Evolutionary conservation across 2,329 filamentous ascomycete genomes (phyloP).

Genomic region (Colletotrichum theobromicola): DNA sequence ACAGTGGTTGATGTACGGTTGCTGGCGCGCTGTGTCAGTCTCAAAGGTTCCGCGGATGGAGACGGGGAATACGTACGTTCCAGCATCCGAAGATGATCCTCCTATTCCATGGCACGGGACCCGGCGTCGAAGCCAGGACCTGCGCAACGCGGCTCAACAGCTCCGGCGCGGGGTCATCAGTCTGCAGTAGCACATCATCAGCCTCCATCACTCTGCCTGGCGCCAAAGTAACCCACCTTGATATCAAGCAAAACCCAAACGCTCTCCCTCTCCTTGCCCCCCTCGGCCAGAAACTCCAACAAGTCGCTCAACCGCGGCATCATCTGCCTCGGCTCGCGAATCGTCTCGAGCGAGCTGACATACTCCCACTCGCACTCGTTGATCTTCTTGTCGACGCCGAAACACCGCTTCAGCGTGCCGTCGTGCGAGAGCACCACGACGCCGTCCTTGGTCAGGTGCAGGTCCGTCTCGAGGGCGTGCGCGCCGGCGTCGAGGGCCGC

Average conservation of each 20-base stretch:
- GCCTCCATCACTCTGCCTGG: not conserved
- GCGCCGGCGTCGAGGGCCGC: slow-evolving; percentile 76
- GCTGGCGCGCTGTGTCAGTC: not conserved
- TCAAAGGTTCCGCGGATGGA: not conserved
- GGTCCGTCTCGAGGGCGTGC: slow-evolving; percentile 86
- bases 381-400: slow-evolving; percentile 74
- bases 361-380: slow-evolving; percentile 79
- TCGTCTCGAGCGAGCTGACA: slow-evolving; percentile 70
- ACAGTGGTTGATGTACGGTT: slow-evolving; percentile 69
- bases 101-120: slow-evolving; percentile 67
- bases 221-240: slow-evolving; percentile 60
- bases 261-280: slow-evolving; percentile 66
- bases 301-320: slow-evolving; percentile 80
- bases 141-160: slow-evolving; percentile 74
- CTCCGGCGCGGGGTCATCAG: slow-evolving; percentile 71
- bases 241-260: slow-evolving; percentile 89
- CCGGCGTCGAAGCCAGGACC: slow-evolving; percentile 61
- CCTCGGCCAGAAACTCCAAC: slow-evolving; percentile 71
- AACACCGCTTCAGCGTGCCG: slow-evolving; percentile 78
- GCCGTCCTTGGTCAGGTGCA: slow-evolving; percentile 82
- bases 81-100: slow-evolving; percentile 84
- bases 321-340: slow-evolving; percentile 68
- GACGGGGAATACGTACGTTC: slow-evolving; percentile 57
- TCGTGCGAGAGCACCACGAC: slow-evolving; percentile 90
- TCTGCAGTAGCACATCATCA: slow-evolving; percentile 42